Conservation (phyloP, 2,329 filamentous ascomycete genomes). For the Xylaria digitata region DNA sequence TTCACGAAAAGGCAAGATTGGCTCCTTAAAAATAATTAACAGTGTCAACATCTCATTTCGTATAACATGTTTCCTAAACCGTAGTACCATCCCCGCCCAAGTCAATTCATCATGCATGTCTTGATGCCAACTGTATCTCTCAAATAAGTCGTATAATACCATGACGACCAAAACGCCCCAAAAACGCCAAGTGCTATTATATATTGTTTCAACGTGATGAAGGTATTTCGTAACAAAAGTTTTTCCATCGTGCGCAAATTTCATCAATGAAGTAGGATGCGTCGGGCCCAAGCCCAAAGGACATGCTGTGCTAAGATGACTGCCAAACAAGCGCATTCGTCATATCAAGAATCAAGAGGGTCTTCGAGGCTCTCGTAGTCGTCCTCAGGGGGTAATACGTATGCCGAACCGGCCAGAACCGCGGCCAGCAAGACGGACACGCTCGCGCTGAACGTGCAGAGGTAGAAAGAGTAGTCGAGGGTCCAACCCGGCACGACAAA, state of each 20-base stretch:
- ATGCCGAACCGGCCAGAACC: slow-evolving; percentile 74
- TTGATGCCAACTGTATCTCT: neutral
- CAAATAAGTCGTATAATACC: neutral
- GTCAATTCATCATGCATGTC: slow-evolving; percentile 11
- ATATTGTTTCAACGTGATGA: slow-evolving; percentile 10
- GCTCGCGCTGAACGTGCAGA: slow-evolving; percentile 69
- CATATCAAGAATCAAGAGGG: slow-evolving; percentile 54
- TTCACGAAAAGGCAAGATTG: neutral
- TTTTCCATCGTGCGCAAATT: neutral
- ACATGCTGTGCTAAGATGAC: neutral
- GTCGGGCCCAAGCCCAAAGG: neutral
- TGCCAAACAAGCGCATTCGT: neutral
- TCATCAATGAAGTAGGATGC: neutral
- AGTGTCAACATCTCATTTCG: neutral
- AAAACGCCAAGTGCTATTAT: slow-evolving; percentile 15
- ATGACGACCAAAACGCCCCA: slow-evolving; percentile 16
- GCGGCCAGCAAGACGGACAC: slow-evolving; percentile 65
- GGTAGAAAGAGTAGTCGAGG: slow-evolving; percentile 81
- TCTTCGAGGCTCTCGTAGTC: slow-evolving; percentile 80
- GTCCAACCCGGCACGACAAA: slow-evolving; percentile 85
- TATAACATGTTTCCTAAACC: slow-evolving; percentile 2
- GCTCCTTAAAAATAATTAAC: neutral
- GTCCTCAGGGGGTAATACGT: slow-evolving; percentile 79
- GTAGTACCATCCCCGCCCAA: neutral
- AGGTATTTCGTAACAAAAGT: neutral